Base-by-base conservation (phyloP, 148 eudicot genomes). In the Camellia lanceoleosa region DNA sequence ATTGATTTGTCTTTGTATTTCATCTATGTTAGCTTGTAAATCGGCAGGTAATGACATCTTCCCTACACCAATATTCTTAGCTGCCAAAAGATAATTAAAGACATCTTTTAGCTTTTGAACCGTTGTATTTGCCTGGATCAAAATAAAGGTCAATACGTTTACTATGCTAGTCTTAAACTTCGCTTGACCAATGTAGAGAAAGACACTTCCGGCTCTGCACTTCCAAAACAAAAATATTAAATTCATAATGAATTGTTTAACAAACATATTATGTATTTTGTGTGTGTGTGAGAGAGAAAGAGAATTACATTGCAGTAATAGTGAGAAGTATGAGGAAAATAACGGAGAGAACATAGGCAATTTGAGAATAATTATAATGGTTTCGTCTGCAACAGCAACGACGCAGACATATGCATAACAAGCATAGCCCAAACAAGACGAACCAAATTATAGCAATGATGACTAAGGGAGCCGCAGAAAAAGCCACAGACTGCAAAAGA, bases 391-490 rank as follows among this genome's bases (percentile, higher is more conserved):
- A 14, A 23, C 79, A 47, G 7, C 69, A 81, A 74, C 86, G 88
- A 30, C 89, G 86, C n/a, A 87, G 47, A 80, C 89, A 87, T 46
- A 85, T 84, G 77, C 87, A 83, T 41, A 76, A n/a, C 87, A 90
- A 82, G 75, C 82, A 83, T 44, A 90, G 79, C 82, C 91, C 93
- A 79, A 90, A 89, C 63, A 89, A 20, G 63, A 87, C 46, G 77
- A 90, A 84, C 93, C 91, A 90, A 68, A 82, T 83, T 65, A 63
- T 83, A 59, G 90, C 93, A 64, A 84, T 72, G 4, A 81, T 62
- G n/a, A 90, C 85, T 75, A 87, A 83, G 51, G 91, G 91, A 59
- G 60, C 91, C 43, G 90, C 88, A 44, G 91, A 86, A 79, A 87
- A 87, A 52, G 80, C 88, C 72, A 87, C 86, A 47, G 93, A 90